Conservation (phyloP, 108 stramenopile species). For the Skeletonema costatum region DNA sequence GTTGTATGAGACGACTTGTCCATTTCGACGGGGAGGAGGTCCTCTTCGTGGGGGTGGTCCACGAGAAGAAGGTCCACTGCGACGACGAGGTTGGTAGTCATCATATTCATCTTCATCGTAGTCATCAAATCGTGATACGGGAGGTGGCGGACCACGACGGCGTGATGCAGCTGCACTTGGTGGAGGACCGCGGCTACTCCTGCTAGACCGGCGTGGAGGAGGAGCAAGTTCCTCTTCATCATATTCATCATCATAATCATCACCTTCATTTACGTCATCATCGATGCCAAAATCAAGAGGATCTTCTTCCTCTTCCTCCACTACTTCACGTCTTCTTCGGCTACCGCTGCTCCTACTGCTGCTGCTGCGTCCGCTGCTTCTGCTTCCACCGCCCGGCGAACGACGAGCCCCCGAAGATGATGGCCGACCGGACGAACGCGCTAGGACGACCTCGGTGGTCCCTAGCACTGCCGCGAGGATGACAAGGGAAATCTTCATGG, state of each 20-base stretch:
- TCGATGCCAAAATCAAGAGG: conserved; percentile 56
- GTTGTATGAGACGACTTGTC: conserved; percentile 60
- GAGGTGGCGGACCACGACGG: conserved; percentile 18
- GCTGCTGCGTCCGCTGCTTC: conserved; percentile 4
- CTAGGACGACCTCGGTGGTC: conserved; percentile 17
- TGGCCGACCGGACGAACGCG: conserved; percentile 26
- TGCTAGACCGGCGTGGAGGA: background rate
- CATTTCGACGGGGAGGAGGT: conserved; percentile 18
- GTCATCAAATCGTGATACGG: conserved; percentile 10
- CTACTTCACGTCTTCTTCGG: conserved; percentile 45
- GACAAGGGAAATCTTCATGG: conserved; percentile 9
- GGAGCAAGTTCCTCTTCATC: conserved; percentile 12
- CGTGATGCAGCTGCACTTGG: conserved; percentile 2
- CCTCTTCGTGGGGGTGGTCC: conserved; percentile 11
- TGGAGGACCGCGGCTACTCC: background rate
- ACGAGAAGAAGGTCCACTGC: conserved; percentile 11
- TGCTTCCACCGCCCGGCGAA: conserved; percentile 7
- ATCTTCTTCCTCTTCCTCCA: conserved; percentile 44
- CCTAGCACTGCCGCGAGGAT: conserved; percentile 4
- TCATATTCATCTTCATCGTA: conserved; percentile 18
- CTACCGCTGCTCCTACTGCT: conserved; percentile 17
- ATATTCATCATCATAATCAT: conserved; percentile 31
- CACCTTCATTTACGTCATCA: conserved; percentile 52
- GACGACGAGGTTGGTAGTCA: conserved; percentile 16
- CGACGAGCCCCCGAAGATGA: conserved; percentile 19